Conservation (phyloP, 2,329 filamentous ascomycete genomes). For the Sphaceloma murrayae region DNA sequence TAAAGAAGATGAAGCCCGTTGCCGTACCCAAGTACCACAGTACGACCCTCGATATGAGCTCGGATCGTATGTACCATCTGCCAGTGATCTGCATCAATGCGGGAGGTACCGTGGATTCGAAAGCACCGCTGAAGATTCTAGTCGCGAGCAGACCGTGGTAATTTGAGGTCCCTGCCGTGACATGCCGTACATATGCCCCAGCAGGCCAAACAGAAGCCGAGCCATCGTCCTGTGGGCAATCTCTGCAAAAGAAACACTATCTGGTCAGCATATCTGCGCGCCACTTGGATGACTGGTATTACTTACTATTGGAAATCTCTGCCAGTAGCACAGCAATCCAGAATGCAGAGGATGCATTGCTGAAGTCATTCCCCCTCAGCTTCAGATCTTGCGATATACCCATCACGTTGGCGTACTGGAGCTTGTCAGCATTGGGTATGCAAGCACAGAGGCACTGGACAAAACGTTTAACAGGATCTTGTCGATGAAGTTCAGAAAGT, state of each 20-base stretch:
- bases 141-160: slow-evolving; percentile 39
- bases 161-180: slow-evolving; percentile 38
- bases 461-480: slow-evolving; percentile 29
- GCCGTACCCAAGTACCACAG: slow-evolving; percentile 58
- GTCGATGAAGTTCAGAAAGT: slow-evolving; percentile 49
- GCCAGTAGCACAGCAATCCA: slow-evolving; percentile 40
- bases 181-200: slow-evolving; percentile 39
- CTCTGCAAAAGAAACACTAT: slow-evolving; percentile 50
- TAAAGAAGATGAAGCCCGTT: slow-evolving; percentile 46
- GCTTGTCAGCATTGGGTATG: slow-evolving; percentile 40
- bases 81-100: slow-evolving; percentile 44
- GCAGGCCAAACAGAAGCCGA: slow-evolving; percentile 31
- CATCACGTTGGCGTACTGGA: slow-evolving; percentile 60
- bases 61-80: slow-evolving; percentile 32
- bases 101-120: slow-evolving; percentile 43
- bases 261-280: slow-evolving; percentile 26
- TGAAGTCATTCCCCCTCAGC: slow-evolving; percentile 42
- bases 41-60: slow-evolving; percentile 54
- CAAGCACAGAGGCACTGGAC: too few species aligned
- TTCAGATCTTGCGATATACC: slow-evolving; percentile 46
- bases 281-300: slow-evolving; percentile 34
- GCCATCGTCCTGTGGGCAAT: slow-evolving; percentile 41
- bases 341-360: slow-evolving; percentile 29
- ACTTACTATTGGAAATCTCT: slow-evolving; percentile 53
- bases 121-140: slow-evolving; percentile 41